A percentile compares a stretch with the other conserved stretches of the same genome.
Evolutionary conservation across 768 basidiomycete genomes (phyloP).

Genomic region (Fomitopsis serialis): DNA sequence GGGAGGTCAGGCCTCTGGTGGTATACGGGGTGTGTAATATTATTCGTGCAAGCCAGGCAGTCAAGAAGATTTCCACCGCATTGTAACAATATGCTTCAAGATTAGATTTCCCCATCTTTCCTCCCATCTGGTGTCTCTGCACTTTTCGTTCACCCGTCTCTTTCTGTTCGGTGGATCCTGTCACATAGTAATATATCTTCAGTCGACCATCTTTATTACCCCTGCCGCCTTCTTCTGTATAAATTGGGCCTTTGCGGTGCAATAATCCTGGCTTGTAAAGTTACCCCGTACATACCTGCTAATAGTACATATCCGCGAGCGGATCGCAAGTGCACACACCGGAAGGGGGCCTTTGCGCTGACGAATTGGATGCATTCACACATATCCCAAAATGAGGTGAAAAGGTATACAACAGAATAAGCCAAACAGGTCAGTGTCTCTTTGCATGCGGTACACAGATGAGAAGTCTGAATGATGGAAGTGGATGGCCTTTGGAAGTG

Average conservation of each 20-base stretch:
- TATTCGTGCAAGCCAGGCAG: slow-evolving; percentile 2
- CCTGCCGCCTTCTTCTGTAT: slow-evolving; percentile 5
- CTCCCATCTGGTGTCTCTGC: slow-evolving; percentile 25
- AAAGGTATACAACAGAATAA: neutral
- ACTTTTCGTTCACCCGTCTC: slow-evolving; percentile 12
- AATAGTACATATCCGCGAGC: slow-evolving; percentile 15
- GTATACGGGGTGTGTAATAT: no score
- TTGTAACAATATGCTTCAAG: slow-evolving; percentile 28
- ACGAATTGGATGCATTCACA: neutral
- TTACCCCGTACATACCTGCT: slow-evolving; percentile 9
- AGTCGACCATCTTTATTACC: slow-evolving; percentile 2
- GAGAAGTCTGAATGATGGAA: no score
- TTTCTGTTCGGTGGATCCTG: neutral
- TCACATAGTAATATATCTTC: neutral
- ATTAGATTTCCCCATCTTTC: slow-evolving; percentile 23
- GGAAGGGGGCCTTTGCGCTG: no score
- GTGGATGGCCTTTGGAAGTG: no score
- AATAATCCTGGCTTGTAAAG: slow-evolving; percentile 4
- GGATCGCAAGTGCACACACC: slow-evolving; percentile 3
- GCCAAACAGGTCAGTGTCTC: no score
- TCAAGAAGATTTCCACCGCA: slow-evolving; percentile 15
- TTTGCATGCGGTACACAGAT: no score
- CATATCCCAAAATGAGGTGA: neutral
- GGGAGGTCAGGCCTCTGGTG: neutral
- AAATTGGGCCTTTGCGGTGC: slow-evolving; percentile 6